A percentile compares a stretch with the other conserved stretches of the same genome.
Conservation (phyloP, 2,329 filamentous ascomycete genomes). For the Fusarium mexicanum region DNA sequence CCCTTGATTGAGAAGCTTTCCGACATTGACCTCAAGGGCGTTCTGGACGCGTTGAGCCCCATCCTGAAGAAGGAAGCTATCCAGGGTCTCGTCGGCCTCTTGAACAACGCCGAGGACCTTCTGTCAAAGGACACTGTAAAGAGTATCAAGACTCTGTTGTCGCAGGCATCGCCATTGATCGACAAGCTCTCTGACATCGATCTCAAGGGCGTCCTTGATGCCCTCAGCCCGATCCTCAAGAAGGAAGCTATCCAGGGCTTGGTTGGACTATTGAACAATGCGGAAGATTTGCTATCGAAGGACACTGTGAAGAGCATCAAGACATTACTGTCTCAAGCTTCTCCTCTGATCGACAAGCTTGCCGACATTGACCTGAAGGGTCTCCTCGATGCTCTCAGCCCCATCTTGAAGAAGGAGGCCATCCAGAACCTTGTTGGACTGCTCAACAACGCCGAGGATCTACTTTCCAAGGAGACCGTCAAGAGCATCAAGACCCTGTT, state of each 20-base stretch:
- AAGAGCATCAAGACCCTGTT: constrained; percentile 31
- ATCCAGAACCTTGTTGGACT: constrained; percentile 44
- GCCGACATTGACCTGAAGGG: constrained; percentile 48
- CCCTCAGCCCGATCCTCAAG: constrained; percentile 38
- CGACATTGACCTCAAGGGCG: neutral
- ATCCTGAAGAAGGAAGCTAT: constrained; percentile 17
- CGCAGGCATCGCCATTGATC: constrained; percentile 26
- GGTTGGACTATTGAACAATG: constrained; percentile 39
- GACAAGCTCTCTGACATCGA: constrained; percentile 47
- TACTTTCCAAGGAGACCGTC: constrained; percentile 31
- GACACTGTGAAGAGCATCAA: constrained; percentile 40
- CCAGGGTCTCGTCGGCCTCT: neutral
- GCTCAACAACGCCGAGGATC: constrained; percentile 46
- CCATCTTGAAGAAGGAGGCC: constrained; percentile 47
- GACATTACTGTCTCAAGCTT: constrained; percentile 25
- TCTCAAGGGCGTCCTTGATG: constrained; percentile 45
- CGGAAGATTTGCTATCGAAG: constrained; percentile 31
- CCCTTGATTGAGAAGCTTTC: constrained; percentile 2
- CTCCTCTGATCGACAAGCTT: constrained; percentile 33
- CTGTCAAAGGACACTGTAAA: constrained; percentile 8
- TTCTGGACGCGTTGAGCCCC: neutral
- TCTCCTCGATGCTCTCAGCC: constrained; percentile 45
- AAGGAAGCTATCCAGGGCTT: constrained; percentile 44
- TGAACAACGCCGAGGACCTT: constrained; percentile 5
- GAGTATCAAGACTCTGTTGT: neutral